phyloP scores from a whole-genome alignment of 179 eudicot genomes.

The Beta macrorhiza region DNA sequence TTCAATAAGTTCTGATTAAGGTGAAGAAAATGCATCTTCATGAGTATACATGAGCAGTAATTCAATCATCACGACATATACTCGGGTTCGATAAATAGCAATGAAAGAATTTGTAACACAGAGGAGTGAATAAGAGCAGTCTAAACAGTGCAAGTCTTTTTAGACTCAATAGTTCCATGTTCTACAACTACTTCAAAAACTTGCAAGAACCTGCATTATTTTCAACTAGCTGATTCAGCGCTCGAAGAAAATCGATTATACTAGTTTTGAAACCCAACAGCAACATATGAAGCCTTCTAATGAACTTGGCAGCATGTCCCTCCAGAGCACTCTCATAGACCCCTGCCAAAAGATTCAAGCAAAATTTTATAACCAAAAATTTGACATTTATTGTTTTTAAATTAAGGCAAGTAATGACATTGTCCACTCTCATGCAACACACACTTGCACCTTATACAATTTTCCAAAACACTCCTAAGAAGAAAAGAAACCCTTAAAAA shows the following conservation, averaged over 20 bases:
- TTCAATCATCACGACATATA: too few species aligned
- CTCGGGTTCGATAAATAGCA: not conserved
- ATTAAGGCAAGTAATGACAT: too few species aligned
- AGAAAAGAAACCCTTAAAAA: not conserved
- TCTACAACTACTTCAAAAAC: conserved; percentile 8
- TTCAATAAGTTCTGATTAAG: too few species aligned
- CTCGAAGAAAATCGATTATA: not conserved
- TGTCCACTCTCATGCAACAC: not conserved
- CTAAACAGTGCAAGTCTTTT: not conserved
- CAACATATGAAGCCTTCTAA: not conserved
- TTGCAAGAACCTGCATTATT: not conserved
- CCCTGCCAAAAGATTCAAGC: conserved; percentile 29
- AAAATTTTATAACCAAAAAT: not conserved
- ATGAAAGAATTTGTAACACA: not conserved
- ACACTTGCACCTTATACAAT: not conserved
- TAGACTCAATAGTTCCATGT: not conserved
- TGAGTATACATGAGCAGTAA: too few species aligned
- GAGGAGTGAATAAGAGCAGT: not conserved
- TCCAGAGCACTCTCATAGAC: conserved; percentile 18
- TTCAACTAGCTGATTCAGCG: not conserved
- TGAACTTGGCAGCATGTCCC: conserved; percentile 2
- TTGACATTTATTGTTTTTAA: not conserved
- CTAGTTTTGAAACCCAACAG: not conserved
- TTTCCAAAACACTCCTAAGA: not conserved
- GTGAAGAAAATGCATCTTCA: too few species aligned